Evolutionary conservation across 2,329 filamentous ascomycete genomes (phyloP), one percentile per base, ranked within the genome.

Genomic region (Aspergillus melleus): DNA sequence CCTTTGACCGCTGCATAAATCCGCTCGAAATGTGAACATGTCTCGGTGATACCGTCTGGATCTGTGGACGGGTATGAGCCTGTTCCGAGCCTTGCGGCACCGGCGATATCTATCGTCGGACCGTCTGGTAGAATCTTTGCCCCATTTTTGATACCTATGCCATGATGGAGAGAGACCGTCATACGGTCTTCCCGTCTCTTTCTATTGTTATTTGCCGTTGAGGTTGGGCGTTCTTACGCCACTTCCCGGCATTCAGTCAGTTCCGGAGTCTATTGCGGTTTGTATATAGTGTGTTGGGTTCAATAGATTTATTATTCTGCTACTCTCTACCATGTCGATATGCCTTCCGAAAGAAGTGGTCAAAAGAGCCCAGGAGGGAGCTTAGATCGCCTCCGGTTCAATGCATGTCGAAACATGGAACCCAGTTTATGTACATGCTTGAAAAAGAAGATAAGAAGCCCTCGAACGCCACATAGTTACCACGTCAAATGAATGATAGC

Each of bases 251-350:
- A 30, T 39, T 57, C 30, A 30, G 11, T 46, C 42, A 24, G 12
- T 20, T 47, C 19, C 44, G 44, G 44, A 47, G 44, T 47, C 44
- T 16, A 47, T 47, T 51, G 52, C 52, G 55, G 59, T 52, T 36
- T 64, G 61, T 64, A 64, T 58, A 59, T 63, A 61, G 16, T 39
- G 49, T 50, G 26, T 52, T 57, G 52, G 61, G 49, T 51, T 22
- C 16, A 29, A 63, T 63, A 64, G 56, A 64, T 39, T 53, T 36
- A 29, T 49, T 54, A 4, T 39, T 24, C n/a, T 55, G 19, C 10
- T 19, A 42, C 36, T n/a, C 16, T 6, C 36, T 42, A n/a, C 16
- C 14, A 42, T 42, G 14, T 42, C 16, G 6, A 14, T 6, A n/a
- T 42, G 16, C 36, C 16, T 16, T 36, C 16, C 6, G 36, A 8